A percentile compares a stretch with the other conserved stretches of the same genome.
phyloP scores from a whole-genome alignment of 164 flowering plant genomes.

The Sextonia rubra region DNA sequence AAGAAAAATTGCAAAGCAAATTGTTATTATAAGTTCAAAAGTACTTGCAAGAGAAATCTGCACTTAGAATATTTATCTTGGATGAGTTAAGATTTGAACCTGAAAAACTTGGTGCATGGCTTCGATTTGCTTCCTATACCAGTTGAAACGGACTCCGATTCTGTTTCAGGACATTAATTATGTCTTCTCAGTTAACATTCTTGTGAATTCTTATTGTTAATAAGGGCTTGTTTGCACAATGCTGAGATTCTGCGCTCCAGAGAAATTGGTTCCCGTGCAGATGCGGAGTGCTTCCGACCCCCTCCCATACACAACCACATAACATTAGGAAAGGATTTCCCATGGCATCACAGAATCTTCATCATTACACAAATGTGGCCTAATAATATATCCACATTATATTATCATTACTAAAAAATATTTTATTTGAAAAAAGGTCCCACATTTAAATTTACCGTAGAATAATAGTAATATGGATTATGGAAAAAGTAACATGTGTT shows the following conservation, averaged over 20 bases:
- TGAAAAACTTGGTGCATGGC: constrained; percentile 99
- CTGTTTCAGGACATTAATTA: constrained; percentile 91
- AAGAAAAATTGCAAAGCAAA: constrained; percentile 5
- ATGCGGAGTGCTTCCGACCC: neutral
- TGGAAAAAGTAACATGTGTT: no score
- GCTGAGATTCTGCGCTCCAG: neutral
- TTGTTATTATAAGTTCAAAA: constrained; percentile 22
- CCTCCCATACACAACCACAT: no score
- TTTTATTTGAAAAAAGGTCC: no score
- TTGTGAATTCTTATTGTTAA: constrained; percentile 25
- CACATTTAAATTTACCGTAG: no score
- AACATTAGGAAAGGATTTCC: neutral
- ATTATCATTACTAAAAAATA: no score
- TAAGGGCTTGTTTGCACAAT: constrained; percentile 4
- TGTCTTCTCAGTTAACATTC: constrained; percentile 49
- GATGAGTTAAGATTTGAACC: constrained; percentile 82
- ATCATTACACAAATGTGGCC: neutral
- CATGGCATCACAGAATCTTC: neutral
- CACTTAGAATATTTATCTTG: constrained; percentile 39
- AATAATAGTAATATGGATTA: no score
- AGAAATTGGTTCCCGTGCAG: neutral
- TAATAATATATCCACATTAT: neutral
- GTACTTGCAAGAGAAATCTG: constrained; percentile 19
- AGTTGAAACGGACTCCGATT: constrained; percentile 77
- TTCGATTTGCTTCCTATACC: constrained; percentile 99